These are phyloP conservation scores for Ogataea methylovora DNA, from an alignment of 805 yeast genomes.

Conservation along the genomic window DNA sequence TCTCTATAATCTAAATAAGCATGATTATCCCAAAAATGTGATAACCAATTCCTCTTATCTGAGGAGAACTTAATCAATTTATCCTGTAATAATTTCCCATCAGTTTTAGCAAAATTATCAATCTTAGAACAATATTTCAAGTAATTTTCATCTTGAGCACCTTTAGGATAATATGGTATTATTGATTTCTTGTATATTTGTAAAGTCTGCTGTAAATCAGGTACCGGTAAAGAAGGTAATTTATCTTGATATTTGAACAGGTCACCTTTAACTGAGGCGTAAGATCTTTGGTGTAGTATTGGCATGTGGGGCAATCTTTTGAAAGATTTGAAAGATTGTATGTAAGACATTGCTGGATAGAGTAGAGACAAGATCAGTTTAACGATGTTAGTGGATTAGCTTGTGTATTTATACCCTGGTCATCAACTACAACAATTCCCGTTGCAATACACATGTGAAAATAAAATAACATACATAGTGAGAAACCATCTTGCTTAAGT, in stretches of 20 bases:
- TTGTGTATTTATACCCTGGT: too few relatives aligned
- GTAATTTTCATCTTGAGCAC: constrained; percentile 33
- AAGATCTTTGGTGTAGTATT: background rate
- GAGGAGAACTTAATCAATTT: constrained; percentile 53
- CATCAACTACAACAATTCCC: too few relatives aligned
- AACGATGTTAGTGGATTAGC: too few relatives aligned
- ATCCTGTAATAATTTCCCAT: constrained; percentile 67
- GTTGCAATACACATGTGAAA: too few relatives aligned
- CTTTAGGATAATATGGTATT: constrained; percentile 52
- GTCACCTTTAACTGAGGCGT: constrained; percentile 40
- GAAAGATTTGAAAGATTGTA: background rate
- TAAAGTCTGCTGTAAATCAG: constrained; percentile 66
- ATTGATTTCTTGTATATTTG: constrained; percentile 63
- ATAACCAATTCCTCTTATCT: constrained; percentile 74
- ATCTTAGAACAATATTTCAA: constrained; percentile 45
- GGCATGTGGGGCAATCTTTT: background rate
- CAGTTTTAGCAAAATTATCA: constrained; percentile 53
- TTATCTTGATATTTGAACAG: constrained; percentile 65
- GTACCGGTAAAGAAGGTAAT: constrained; percentile 85
- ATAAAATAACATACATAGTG: too few relatives aligned
- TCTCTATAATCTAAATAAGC: constrained; percentile 88
- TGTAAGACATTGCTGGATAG: background rate
- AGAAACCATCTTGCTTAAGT: too few relatives aligned
- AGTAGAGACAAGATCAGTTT: too few relatives aligned
- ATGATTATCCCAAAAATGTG: constrained; percentile 88